Conservation (phyloP, 768 basidiomycete species). For the Leccinum subgranulosum region DNA sequence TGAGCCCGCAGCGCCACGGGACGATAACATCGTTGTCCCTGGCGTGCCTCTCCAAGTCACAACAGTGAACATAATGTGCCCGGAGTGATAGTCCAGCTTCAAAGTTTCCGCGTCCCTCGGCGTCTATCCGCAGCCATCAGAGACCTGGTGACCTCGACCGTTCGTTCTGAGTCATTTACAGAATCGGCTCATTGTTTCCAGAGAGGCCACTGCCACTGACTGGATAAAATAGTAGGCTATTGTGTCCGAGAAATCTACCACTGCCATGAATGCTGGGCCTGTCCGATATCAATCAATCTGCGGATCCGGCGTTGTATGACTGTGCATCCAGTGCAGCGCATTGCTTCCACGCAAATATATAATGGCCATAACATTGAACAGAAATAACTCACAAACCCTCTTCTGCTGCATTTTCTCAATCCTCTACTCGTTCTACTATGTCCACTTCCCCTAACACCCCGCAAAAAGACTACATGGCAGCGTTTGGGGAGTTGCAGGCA, state of each 20-base stretch:
- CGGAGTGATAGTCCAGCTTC: neutral
- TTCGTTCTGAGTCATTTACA: neutral
- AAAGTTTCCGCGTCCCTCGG: neutral
- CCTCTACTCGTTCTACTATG: neutral
- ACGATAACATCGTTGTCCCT: no score
- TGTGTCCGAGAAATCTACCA: neutral
- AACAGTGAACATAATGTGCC: neutral
- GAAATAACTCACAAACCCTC: neutral
- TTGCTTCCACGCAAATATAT: neutral
- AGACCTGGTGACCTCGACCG: neutral
- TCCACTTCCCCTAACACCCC: slow-evolving; percentile 3
- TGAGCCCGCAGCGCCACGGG: no score
- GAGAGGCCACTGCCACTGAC: no score
- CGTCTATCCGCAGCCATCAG: neutral
- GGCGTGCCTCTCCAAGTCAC: neutral
- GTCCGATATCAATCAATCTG: neutral
- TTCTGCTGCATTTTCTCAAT: neutral
- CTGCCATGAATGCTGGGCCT: neutral
- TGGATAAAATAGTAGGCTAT: neutral
- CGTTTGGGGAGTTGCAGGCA: slow-evolving; percentile 20
- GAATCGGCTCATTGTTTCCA: neutral
- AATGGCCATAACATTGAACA: neutral
- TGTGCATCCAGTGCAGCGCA: neutral
- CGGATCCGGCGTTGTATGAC: neutral
- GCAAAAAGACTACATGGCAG: slow-evolving; percentile 23